These are phyloP conservation scores for Zygotorulaspora danielsina DNA, from an alignment of 805 yeast species.

Conservation along the genomic window DNA sequence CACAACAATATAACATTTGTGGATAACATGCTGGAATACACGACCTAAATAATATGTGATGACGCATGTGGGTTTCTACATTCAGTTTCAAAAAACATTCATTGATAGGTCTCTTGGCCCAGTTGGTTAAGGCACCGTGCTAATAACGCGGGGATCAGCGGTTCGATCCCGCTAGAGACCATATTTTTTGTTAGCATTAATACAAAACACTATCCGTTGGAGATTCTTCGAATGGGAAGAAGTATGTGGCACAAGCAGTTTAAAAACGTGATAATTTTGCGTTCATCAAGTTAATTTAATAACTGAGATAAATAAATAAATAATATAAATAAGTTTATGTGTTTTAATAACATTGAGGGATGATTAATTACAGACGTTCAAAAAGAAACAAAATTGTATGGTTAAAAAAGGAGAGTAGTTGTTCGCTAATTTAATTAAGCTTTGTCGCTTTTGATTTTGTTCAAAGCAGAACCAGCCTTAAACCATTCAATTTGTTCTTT, in stretches of 20 bases:
- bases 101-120: slow-evolving; percentile 18
- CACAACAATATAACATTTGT: too few species aligned
- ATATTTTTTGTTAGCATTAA: slow-evolving; percentile 5
- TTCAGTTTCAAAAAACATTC: too few species aligned
- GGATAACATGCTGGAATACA: too few species aligned
- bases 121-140: slow-evolving; percentile 23
- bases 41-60: too few species aligned
- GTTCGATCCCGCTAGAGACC: slow-evolving; percentile 25
- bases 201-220: neutral
- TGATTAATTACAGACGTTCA: slow-evolving; percentile 15
- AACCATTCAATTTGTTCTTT: slow-evolving; percentile 97
- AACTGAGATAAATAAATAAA: slow-evolving; percentile 13
- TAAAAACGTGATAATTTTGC: neutral
- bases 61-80: too few species aligned
- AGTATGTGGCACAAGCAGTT: neutral
- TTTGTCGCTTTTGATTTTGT: slow-evolving; percentile 48
- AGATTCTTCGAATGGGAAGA: neutral
- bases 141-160: slow-evolving; percentile 23
- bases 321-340: slow-evolving; percentile 11
- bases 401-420: slow-evolving; percentile 3
- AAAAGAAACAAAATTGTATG: slow-evolving; percentile 1
- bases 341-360: slow-evolving; percentile 11
- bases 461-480: slow-evolving; percentile 98
- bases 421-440: slow-evolving; percentile 1
- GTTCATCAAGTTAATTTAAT: slow-evolving; percentile 3